These are phyloP conservation scores for Rhodotorula paludigena DNA, from an alignment of 768 basidiomycete species.

Conservation along the genomic window DNA sequence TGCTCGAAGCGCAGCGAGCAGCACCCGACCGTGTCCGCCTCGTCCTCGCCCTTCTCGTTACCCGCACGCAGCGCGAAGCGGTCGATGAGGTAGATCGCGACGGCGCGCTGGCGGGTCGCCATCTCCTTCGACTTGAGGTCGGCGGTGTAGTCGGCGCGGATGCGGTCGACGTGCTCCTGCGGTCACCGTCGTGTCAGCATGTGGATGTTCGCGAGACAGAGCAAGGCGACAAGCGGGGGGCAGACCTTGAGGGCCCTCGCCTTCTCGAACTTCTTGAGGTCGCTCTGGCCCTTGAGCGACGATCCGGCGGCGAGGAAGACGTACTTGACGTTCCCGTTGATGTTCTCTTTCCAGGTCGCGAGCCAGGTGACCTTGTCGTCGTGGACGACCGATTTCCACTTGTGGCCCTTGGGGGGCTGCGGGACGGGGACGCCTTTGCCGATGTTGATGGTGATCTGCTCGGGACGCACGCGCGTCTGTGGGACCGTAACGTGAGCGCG, in stretches of 20 bases:
- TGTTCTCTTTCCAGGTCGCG: slow-evolving; percentile 97
- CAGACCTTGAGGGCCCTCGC: slow-evolving; percentile 87
- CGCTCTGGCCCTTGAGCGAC: slow-evolving; percentile 95
- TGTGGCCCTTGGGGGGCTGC: slow-evolving; percentile 81
- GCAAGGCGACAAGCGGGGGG: slow-evolving; percentile 20
- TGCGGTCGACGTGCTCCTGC: slow-evolving; percentile 82
- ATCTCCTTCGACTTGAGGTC: slow-evolving; percentile 87
- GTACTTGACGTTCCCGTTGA: slow-evolving; percentile 66
- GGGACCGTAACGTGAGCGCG: neutral
- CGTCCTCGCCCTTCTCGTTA: slow-evolving; percentile 99
- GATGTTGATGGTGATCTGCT: slow-evolving; percentile 94
- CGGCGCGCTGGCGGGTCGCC: slow-evolving; percentile 94
- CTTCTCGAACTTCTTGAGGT: slow-evolving; percentile 97
- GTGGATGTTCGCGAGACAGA: neutral
- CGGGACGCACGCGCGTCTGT: slow-evolving; percentile 80
- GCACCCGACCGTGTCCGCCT: slow-evolving; percentile 98
- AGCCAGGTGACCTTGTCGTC: slow-evolving; percentile 98
- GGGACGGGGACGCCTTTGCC: slow-evolving; percentile 69
- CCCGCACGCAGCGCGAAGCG: slow-evolving; percentile 93
- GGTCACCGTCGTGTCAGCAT: neutral
- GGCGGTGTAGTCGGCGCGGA: slow-evolving; percentile 77
- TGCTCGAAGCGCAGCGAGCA: slow-evolving; percentile 96
- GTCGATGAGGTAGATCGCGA: slow-evolving; percentile 98
- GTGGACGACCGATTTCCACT: slow-evolving; percentile 81
- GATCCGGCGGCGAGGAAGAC: slow-evolving; percentile 97